Evolutionary conservation across 2,329 filamentous ascomycete species (phyloP), one percentile per base, ranked within the genome.

Genomic region (Aspergillus ibericus): DNA sequence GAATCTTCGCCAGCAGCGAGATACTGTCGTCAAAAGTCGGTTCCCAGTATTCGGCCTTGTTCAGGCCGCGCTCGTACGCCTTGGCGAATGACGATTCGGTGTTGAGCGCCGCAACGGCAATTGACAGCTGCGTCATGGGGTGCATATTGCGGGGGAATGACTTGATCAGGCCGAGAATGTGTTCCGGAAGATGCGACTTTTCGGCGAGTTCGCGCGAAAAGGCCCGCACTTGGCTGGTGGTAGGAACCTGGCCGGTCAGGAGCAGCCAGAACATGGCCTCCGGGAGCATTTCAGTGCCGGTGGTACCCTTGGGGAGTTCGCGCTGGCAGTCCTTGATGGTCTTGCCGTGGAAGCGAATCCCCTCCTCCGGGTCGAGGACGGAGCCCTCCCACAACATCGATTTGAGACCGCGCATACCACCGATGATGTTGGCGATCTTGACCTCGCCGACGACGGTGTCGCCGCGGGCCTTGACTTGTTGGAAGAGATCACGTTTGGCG

Each of bases 181-280:
- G 96, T 44, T 84, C 80, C 22, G 95, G 95, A 53, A 99, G 85
- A 68, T 85, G 81, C 20, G 90, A 89, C 80, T 97, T 88, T 75
- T 93, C 89, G 53, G 95, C 95, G 22, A 98, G 83, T 76, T 98
- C 89, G 59, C 88, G 86, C 48, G 92, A 96, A 69, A 99, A 87
- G 46, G 80, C 82, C 69, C 93, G 90, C 63, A 95, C 86, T 78
- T 99, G 95, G 62, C 81, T 81, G 20, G 88, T 89, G 1, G 90
- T 91, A 22, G 95, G 95, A 20, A 98, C 90, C 77, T 96, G 85
- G 59, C 95, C 95, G 9, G 95, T 99, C 68, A 99, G 83, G 52
- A 99, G 87, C 42, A 98, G 87, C 95, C 95, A 99, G 84, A 99
- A 99, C 95, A 99, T 99, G 77, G 93, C 88, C 79, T 99, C 95